Percentiles rank a stretch among this genome's conserved stretches.
Conservation (phyloP, 352 stramenopile genomes). For the Blastocystis sp. region DNA sequence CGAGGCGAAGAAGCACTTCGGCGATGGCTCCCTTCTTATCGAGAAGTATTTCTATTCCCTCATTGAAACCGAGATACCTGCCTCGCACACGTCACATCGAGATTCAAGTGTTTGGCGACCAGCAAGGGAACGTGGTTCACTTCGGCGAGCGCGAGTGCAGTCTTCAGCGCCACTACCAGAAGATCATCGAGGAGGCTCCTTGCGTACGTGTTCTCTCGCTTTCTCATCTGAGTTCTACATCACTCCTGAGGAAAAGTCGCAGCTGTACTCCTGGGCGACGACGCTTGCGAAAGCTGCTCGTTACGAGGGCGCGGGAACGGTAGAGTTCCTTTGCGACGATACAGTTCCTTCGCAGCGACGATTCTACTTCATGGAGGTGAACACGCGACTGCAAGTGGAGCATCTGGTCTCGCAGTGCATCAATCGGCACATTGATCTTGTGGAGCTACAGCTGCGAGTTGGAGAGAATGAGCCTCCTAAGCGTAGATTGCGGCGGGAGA, state of each 20-base stretch:
- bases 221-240: conserved; percentile 58
- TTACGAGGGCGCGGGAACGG: conserved; percentile 79
- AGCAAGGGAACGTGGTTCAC: conserved; percentile 67
- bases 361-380: conserved; percentile 92
- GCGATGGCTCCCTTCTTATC: conserved; percentile 75
- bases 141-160: conserved; percentile 69
- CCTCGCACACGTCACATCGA: conserved; percentile 74
- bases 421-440: conserved; percentile 65
- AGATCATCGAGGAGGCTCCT: conserved; percentile 82
- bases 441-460: conserved; percentile 84
- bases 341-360: conserved; percentile 63
- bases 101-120: conserved; percentile 81
- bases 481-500: conserved; percentile 1
- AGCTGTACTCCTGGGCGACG: conserved; percentile 76
- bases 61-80: not conserved
- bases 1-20: conserved; percentile 76
- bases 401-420: conserved; percentile 81
- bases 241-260: conserved; percentile 70
- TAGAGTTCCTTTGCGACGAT: conserved; percentile 80
- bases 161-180: conserved; percentile 79
- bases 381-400: conserved; percentile 84
- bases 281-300: conserved; percentile 75
- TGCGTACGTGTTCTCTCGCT: conserved; percentile 64
- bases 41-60: conserved; percentile 73
- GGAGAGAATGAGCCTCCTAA: conserved; percentile 35